Percentiles rank a stretch among this genome's conserved stretches.
Evolutionary conservation across 2,329 filamentous ascomycete genomes (phyloP).

Genomic region (Alternaria sp.): DNA sequence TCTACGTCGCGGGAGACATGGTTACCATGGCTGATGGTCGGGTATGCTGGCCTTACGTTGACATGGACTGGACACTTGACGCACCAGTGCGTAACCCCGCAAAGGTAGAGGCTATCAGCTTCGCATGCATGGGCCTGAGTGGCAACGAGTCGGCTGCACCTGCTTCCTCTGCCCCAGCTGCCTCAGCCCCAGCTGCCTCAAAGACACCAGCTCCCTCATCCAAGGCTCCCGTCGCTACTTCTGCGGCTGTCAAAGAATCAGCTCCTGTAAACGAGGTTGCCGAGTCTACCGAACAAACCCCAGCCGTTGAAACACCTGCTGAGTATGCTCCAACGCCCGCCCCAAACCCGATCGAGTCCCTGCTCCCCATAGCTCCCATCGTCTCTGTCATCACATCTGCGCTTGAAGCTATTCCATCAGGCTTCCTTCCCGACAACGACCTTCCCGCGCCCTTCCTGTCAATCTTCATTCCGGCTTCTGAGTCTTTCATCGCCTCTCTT

Average conservation of each 20-base stretch:
- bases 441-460: conserved; percentile 26
- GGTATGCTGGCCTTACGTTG: conserved; percentile 70
- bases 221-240: conserved; percentile 16
- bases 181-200: conserved; percentile 12
- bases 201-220: neutral
- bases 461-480: conserved; percentile 21
- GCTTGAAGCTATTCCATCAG: conserved; percentile 6
- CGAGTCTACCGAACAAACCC: neutral
- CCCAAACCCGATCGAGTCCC: neutral
- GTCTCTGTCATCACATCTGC: conserved; percentile 23
- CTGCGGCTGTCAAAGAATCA: neutral
- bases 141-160: conserved; percentile 1
- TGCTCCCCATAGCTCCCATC: conserved; percentile 18
- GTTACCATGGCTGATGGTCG: conserved; percentile 66
- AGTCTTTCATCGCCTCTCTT: conserved; percentile 25
- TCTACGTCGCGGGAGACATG: conserved; percentile 70
- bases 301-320: conserved; percentile 7
- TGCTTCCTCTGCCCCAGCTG: conserved; percentile 9
- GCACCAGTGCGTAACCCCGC: conserved; percentile 50
- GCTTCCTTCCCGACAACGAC: conserved; percentile 18
- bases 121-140: conserved; percentile 58
- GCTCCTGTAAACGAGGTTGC: conserved; percentile 9
- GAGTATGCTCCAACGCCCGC: neutral
- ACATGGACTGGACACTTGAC: conserved; percentile 62
- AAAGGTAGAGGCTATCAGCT: conserved; percentile 58